Evolutionary conservation across 2,329 filamentous ascomycete species (phyloP).

Genomic region (Bimuria novae-zelandiae): DNA sequence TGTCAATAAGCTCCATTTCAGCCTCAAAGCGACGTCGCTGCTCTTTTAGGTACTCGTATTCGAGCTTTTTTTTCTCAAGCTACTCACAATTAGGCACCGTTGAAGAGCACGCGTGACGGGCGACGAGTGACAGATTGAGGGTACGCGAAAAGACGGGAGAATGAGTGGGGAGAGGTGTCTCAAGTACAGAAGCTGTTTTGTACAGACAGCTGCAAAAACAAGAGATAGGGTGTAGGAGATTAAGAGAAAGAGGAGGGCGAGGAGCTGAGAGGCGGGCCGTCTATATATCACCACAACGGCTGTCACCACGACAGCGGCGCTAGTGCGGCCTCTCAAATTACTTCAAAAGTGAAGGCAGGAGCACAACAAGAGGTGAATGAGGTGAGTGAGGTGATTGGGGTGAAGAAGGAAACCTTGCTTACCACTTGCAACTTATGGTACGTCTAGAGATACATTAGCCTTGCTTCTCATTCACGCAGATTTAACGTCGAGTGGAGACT

Average conservation of each 20-base stretch:
- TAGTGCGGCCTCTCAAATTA: background rate
- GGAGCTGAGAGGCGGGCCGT: background rate
- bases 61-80: constrained; percentile 92
- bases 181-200: background rate
- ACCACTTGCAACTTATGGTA: constrained; percentile 78
- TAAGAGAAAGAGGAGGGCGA: background rate
- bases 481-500: constrained; percentile 11
- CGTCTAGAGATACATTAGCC: constrained; percentile 54
- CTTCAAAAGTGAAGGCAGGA: constrained; percentile 5
- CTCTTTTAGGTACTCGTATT: constrained; percentile 89
- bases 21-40: constrained; percentile 88
- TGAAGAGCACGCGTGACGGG: constrained; percentile 20
- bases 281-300: too few relatives aligned
- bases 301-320: constrained; percentile 5
- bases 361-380: constrained; percentile 4
- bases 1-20: constrained; percentile 87
- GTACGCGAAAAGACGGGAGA: background rate
- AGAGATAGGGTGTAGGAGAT: background rate
- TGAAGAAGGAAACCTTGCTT: constrained; percentile 47
- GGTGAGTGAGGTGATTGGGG: constrained; percentile 7
- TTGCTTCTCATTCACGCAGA: constrained; percentile 27
- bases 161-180: background rate
- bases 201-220: constrained; percentile 2
- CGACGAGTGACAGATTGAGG: constrained; percentile 10
- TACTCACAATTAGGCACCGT: constrained; percentile 51